Evolutionary conservation across 257 asterid genomes (phyloP), one percentile per base, ranked within the genome.

Genomic region (Solanum dulcamara): DNA sequence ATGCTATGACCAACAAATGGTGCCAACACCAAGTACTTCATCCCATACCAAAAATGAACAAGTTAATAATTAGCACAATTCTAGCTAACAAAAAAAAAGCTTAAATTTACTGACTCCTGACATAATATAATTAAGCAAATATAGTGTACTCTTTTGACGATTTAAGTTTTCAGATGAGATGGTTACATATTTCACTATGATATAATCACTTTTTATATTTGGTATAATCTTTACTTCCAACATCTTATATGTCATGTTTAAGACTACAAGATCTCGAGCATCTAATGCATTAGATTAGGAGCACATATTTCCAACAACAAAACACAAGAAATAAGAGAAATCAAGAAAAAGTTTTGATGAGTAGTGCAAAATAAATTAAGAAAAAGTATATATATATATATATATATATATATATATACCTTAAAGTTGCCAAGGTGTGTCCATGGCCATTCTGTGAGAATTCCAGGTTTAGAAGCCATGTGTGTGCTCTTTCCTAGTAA

Each of bases 371-470:
- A 51, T 6, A 57, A 57, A 55, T 22, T 55, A 57, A 57, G 64
- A 57, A 57, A 10, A 59, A n/a, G 79, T 50, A 15, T 50, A 50
- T n/a, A n/a, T n/a, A n/a, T n/a, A n/a, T n/a, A n/a, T n/a, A n/a
- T n/a, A n/a, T n/a, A n/a, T n/a, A n/a, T n/a, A 74, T 50, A 15
- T 50, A 50, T 84, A 33, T 67, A 15, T 67, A 92, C 98, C 97
- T 94, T 94, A 64, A 91, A 94, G 22, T 81, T 88, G 40, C 97
- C 98, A 10, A 94, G 97, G 44, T 75, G 70, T 87, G 90, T 90
- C 98, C 98, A 94, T 62, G 98, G 98, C 97, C 97, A 94, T 32
- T 94, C 95, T 11, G 97, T 91, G 20, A 94, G 94, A 35, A 93
- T 15, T 13, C 98, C 97, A 15, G 97, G 98, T 81, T 59, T 93